Base-by-base conservation (phyloP, 345 rosid genomes). In the Limnanthes douglasii region DNA sequence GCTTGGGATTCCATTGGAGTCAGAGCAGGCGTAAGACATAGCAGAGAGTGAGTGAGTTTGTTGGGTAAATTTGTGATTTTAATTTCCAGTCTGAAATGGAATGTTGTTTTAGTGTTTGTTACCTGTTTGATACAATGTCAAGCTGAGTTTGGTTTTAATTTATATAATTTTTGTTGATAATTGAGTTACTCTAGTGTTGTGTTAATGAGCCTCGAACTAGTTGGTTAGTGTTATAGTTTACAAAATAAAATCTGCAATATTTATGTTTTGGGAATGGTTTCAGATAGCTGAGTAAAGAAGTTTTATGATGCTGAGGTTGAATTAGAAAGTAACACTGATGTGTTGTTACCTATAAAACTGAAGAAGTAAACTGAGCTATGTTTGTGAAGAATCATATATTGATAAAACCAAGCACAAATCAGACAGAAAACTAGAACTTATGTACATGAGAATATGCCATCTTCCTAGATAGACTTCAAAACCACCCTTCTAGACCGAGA, bases 1-100 rank as follows among this genome's bases (percentile, higher is more conserved):
- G 44, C 75, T 81, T 31, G 92, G 78, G 47, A 56, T 81, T 49
- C 77, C 79, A 1, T 53, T 65, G 65, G 86, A 75, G 49, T 75
- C 92, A 47, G 64, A 73, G 50, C 69, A 53, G 57, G 59, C 51
- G 41, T n/a, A n/a, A n/a, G n/a, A 54, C 39, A 34, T 40, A 24
- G 52, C 60, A 43, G 44, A 25, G 33, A 21, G 37, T 28, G 31
- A 10, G 36, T 11, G 4, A 30, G 36, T 37, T 16, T 47, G 30
- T 25, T 53, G 21, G 49, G 56, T 51, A 61, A 60, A 55, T 34
- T 32, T 38, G 43, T 45, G 30, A 35, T 37, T 41, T 37, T 28
- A 31, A 19, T 34, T n/a, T 13, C n/a, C 29, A 4, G 11, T 38
- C n/a, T n/a, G n/a, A n/a, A 14, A 14, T 46, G 47, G 15, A 46